These are phyloP conservation scores for Sinapis alba DNA, from an alignment of 441 rosid species.

Conservation along the genomic window DNA sequence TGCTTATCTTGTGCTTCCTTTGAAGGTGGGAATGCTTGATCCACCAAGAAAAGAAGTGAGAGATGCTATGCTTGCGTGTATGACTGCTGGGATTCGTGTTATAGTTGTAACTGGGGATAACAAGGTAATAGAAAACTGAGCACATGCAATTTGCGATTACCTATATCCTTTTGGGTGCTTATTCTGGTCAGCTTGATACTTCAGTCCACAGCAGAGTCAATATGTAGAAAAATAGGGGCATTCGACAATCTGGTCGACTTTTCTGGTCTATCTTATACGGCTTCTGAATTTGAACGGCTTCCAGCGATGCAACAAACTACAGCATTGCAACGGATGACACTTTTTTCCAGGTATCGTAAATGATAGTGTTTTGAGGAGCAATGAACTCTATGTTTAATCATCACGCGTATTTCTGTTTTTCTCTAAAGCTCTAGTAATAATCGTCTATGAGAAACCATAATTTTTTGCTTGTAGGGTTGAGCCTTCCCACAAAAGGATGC, in stretches of 20 bases:
- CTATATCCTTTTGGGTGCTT: conserved; percentile 29
- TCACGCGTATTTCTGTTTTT: conserved; percentile 24
- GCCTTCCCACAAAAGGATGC: conserved; percentile 98
- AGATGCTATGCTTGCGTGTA: conserved; percentile 95
- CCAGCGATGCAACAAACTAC: conserved; percentile 84
- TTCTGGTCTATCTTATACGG: conserved; percentile 82
- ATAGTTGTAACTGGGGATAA: conserved; percentile 99
- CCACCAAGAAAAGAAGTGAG: conserved; percentile 98
- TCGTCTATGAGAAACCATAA: conserved; percentile 26
- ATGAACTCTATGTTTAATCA: conserved; percentile 6
- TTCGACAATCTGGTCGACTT: conserved; percentile 89
- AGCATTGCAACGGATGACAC: conserved; percentile 90
- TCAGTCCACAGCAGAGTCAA: conserved; percentile 98
- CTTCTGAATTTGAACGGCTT: conserved; percentile 95
- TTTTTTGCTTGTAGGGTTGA: conserved; percentile 72
- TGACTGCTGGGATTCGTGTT: conserved; percentile 99
- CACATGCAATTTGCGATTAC: conserved; percentile 9
- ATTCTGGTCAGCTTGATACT: conserved; percentile 42
- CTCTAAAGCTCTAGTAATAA: conserved; percentile 7
- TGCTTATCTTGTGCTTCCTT: conserved; percentile 22
- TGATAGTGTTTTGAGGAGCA: neutral
- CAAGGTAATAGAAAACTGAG: conserved; percentile 61
- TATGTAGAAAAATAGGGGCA: conserved; percentile 95
- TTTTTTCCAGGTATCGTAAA: conserved; percentile 77
- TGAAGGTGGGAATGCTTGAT: conserved; percentile 99